Base-by-base conservation (phyloP, 805 yeast genomes). In the Nematodospora valgi region DNA sequence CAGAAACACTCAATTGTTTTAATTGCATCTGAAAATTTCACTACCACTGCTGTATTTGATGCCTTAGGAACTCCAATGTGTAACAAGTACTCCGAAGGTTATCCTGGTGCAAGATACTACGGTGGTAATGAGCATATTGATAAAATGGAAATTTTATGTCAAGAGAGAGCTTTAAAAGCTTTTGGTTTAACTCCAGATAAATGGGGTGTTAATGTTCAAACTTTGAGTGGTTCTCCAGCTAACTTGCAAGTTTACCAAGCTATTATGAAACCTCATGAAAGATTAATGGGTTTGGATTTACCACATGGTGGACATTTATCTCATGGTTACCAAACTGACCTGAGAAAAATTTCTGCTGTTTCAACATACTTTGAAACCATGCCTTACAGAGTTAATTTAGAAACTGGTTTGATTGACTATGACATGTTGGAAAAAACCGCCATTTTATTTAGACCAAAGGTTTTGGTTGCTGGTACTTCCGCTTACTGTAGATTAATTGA, bases 231-330 rank as follows among this genome's bases (percentile, higher is more conserved):
- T 44, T 89, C 97, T 5, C 97, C 98, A 46, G 98, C 98, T 37
- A 91, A 91, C 64, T 74, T 91, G 60, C 86, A 91, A 52, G 88
- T 88, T 22, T 91, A 91, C 64, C 85, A 88, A 38, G 94, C 97
- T 20, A 64, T 91, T 32, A 64, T 91, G 76, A 82, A 84, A 51
- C 87, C 84, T 33, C 93, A 88, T 47, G 98, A 88, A 54, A 79
- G 98, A 62, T 65, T 91, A 47, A 91, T 91, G 98, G 98, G 98
- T 52, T 76, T 91, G 46, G 98, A 91, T 62, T 76, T 91, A 57
- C 98, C 98, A 42, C 97, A 91, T 54, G 98, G 98, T 53, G 98
- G 98, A 47, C 98, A 91, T 62, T 76, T 91, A 59, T 85, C 95
- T 27, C 98, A 91, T 59, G 98, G 98, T 50, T 91, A 91, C 69